phyloP scores from a whole-genome alignment of 2,329 filamentous ascomycete species.

The Ophiostoma triangulosporum region DNA sequence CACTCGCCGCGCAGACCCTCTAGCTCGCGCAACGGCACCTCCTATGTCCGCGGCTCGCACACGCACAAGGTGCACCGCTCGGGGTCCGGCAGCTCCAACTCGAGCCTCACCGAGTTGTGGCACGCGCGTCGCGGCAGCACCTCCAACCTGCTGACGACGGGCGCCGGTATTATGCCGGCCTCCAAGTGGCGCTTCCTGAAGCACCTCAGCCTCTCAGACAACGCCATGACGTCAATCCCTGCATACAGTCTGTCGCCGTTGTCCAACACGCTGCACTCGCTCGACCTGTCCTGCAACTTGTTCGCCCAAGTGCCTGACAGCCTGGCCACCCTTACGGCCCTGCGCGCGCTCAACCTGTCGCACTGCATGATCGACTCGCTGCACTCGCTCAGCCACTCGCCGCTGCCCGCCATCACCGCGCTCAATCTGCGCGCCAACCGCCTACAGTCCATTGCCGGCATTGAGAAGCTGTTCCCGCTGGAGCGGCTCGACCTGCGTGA shows the following conservation, averaged over 20 bases:
- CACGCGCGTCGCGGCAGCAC: slow-evolving; percentile 57
- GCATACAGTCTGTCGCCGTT: slow-evolving; percentile 66
- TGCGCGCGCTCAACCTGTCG: slow-evolving; percentile 87
- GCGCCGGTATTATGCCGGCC: slow-evolving; percentile 55
- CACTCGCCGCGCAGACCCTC: slow-evolving; percentile 67
- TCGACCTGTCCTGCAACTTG: slow-evolving; percentile 85
- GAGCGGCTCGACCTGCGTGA: slow-evolving; percentile 86
- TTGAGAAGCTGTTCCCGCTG: slow-evolving; percentile 77
- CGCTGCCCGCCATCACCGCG: slow-evolving; percentile 84
- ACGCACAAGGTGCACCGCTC: slow-evolving; percentile 73
- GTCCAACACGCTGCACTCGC: slow-evolving; percentile 75
- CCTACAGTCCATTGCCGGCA: slow-evolving; percentile 71
- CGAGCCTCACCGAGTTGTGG: slow-evolving; percentile 55
- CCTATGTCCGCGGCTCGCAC: slow-evolving; percentile 50
- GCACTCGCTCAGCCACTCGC: slow-evolving; percentile 71
- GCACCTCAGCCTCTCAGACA: slow-evolving; percentile 85
- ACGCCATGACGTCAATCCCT: slow-evolving; percentile 70
- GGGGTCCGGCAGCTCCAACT: slow-evolving; percentile 85
- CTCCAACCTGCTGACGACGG: slow-evolving; percentile 53
- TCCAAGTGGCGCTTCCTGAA: slow-evolving; percentile 92
- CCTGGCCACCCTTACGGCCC: slow-evolving; percentile 66
- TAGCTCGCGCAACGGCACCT: slow-evolving; percentile 58
- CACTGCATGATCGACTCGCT: slow-evolving; percentile 97
- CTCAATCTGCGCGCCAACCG: slow-evolving; percentile 85
- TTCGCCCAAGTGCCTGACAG: slow-evolving; percentile 93